phyloP scores from a whole-genome alignment of 2,329 filamentous ascomycete species.

The Madurella mycetomatis region DNA sequence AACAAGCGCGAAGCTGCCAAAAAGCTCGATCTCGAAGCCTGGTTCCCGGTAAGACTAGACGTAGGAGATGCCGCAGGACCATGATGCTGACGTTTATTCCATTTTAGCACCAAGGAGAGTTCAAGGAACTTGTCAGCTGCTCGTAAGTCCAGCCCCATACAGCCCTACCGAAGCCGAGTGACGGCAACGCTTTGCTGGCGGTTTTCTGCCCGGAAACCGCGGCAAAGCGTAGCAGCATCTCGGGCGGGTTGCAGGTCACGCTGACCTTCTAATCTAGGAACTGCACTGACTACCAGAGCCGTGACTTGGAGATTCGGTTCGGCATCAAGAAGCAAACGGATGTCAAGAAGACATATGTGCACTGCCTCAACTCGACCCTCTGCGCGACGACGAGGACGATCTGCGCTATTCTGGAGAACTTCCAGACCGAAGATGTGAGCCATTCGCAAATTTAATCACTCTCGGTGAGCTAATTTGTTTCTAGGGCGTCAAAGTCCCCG shows the following conservation, averaged over 20 bases:
- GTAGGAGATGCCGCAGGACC: neutral
- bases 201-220: neutral
- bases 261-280: slow-evolving; percentile 44
- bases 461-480: slow-evolving; percentile 8
- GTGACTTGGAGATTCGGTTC: slow-evolving; percentile 88
- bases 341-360: slow-evolving; percentile 86
- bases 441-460: slow-evolving; percentile 10
- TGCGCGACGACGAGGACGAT: slow-evolving; percentile 88
- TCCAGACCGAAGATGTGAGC: slow-evolving; percentile 78
- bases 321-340: slow-evolving; percentile 84
- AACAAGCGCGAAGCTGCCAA: slow-evolving; percentile 51
- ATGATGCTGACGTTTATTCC: neutral
- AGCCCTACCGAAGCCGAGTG: neutral
- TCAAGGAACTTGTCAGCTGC: slow-evolving; percentile 97
- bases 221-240: neutral
- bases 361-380: slow-evolving; percentile 74
- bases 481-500: slow-evolving; percentile 72
- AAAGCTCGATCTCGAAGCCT: slow-evolving; percentile 94
- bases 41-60: slow-evolving; percentile 66
- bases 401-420: slow-evolving; percentile 95
- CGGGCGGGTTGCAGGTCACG: neutral
- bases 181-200: neutral
- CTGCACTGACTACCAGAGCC: slow-evolving; percentile 95
- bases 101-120: slow-evolving; percentile 71
- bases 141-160: slow-evolving; percentile 39